phyloP scores from a whole-genome alignment of 2,329 filamentous ascomycete species.

The Fusarium concolor region DNA sequence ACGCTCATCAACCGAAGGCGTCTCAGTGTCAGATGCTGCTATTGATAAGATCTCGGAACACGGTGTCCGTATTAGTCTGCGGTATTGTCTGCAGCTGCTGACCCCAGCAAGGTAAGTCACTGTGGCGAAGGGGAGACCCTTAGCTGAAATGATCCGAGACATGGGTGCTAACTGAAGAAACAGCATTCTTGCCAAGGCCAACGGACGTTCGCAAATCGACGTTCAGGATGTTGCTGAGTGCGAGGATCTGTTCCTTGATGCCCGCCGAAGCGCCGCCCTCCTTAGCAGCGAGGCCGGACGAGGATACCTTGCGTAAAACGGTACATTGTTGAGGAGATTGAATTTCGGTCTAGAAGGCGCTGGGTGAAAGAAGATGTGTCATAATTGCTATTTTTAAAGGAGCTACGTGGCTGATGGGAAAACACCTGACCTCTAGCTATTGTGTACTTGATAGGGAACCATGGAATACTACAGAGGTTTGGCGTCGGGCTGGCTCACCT shows the following conservation, averaged over 20 bases:
- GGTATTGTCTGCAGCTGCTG: conserved; percentile 93
- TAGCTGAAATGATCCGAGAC: conserved; percentile 44
- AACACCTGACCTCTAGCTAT: conserved; percentile 37
- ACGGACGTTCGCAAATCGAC: conserved; percentile 80
- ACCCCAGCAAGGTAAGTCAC: conserved; percentile 77
- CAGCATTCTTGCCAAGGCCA: conserved; percentile 88
- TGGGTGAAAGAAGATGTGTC: conserved; percentile 42
- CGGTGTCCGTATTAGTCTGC: conserved; percentile 87
- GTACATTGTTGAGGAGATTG: conserved; percentile 13
- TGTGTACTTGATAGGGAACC: conserved; percentile 44
- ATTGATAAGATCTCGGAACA: conserved; percentile 88
- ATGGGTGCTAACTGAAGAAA: conserved; percentile 50
- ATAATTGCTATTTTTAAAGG: conserved; percentile 46
- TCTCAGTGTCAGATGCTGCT: conserved; percentile 82
- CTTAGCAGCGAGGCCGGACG: conserved; percentile 71
- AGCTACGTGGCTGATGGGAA: conserved; percentile 38
- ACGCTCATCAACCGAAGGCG: conserved; percentile 82
- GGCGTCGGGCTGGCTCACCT: conserved; percentile 45
- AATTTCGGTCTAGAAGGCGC: conserved; percentile 37
- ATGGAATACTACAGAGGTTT: conserved; percentile 42
- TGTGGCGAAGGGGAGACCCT: conserved; percentile 35
- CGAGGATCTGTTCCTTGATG: conserved; percentile 86
- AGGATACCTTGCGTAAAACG: conserved; percentile 71
- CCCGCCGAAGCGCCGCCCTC: conserved; percentile 79
- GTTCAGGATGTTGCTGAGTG: conserved; percentile 82